Conservation (phyloP, 2,329 filamentous ascomycete species). For the Grosmannia huntii region DNA sequence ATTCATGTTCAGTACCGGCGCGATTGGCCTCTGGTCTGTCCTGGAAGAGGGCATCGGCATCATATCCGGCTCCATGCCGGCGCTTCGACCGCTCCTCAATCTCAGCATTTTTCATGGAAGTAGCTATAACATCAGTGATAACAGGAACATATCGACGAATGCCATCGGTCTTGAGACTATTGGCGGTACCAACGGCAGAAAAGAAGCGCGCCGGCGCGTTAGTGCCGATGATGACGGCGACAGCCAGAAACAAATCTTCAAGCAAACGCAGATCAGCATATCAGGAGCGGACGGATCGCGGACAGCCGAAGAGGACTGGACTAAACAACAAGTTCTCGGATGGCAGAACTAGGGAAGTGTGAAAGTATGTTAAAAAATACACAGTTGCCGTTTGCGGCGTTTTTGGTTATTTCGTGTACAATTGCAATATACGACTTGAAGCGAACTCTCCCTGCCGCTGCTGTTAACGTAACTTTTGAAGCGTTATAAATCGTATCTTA, state of each 20-base stretch:
- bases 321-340: background rate
- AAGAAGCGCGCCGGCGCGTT: background rate
- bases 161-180: background rate
- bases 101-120: background rate
- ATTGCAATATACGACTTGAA: too few species aligned
- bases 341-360: background rate
- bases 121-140: background rate
- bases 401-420: background rate
- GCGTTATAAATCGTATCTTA: too few species aligned
- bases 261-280: slow-evolving; percentile 1
- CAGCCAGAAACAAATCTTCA: slow-evolving; percentile 2
- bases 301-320: background rate
- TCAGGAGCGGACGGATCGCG: background rate
- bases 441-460: too few species aligned
- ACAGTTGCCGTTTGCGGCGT: too few species aligned
- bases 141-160: background rate
- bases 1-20: slow-evolving; percentile 1
- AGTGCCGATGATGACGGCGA: background rate
- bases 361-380: too few species aligned
- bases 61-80: background rate
- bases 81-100: background rate
- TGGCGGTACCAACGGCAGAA: background rate
- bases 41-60: slow-evolving; percentile 2
- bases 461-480: too few species aligned
- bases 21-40: background rate